Base-by-base conservation (phyloP, 192 early-diverging fungal species). In the Geranomyces michiganensis region DNA sequence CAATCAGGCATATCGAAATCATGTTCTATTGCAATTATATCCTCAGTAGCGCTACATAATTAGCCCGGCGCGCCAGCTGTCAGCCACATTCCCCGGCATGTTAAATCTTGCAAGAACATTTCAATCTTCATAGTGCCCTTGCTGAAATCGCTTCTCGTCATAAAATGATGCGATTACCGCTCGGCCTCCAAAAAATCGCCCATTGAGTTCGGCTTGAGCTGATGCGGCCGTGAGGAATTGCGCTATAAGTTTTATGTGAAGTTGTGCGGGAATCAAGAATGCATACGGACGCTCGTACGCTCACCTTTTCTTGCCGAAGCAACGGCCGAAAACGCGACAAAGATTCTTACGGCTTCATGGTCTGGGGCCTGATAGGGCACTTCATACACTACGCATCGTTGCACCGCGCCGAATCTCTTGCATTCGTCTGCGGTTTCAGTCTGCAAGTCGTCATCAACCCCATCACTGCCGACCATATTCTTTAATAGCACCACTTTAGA, bases 361-460 rank as follows among this genome's bases (percentile, higher is more conserved):
- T 83, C 81, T 0, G 84, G 2, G 85, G 79, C 63, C 78, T 78
- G 19, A 79, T 79, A 76, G 27, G 49, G 68, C 63, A 88, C 84
- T 81, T 91, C 90, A 70, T 79, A 89, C 19, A 92, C 87, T 17
- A 88, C 70, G 59, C 90, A 91, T 36, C 79, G 71, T 24, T 86
- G 86, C 0, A 93, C 92, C n/a, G 76, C 67, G 0, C 92, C 92
- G 70, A 87, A 94, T 63, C 90, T 88, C n/a, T 78, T 76, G 72
- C 92, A 94, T 68, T 94, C 92, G 14, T 83, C 85, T 4, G 90
- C 87, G 17, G 91, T 92, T 73, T 94, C 92, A 45, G 87, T 77
- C 70, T 92, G 80, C 55, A 94, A 69, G 31, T 76, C 76, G 59
- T 89, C 89, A 56, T 94, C 92, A 0, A 92, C 92, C 74, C 93